Evolutionary conservation across 805 yeast species (phyloP).

Genomic region (Yamadazyma akitaensis): DNA sequence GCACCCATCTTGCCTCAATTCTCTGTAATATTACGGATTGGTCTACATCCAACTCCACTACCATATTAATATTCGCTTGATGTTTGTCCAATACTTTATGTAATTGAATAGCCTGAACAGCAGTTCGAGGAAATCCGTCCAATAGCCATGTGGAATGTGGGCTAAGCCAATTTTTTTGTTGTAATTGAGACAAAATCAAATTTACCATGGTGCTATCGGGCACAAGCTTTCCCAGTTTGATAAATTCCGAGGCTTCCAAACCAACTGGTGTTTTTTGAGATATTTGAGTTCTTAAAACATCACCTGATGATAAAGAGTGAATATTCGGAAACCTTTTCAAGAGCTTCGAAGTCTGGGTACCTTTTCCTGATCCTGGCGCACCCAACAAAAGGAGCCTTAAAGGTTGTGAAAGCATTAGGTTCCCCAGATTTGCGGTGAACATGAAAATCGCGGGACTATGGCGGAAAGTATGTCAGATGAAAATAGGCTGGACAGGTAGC

Average conservation of each 20-base stretch:
- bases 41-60: slow-evolving; percentile 88
- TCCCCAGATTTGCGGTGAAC: slow-evolving; percentile 1
- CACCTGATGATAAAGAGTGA: slow-evolving; percentile 77
- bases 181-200: slow-evolving; percentile 52
- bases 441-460: not conserved
- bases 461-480: too few relatives aligned
- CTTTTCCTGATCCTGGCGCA: slow-evolving; percentile 96
- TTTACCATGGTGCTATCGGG: slow-evolving; percentile 70
- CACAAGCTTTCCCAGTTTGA: slow-evolving; percentile 62
- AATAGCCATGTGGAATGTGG: slow-evolving; percentile 60
- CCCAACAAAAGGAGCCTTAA: slow-evolving; percentile 74
- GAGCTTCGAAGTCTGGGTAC: slow-evolving; percentile 75
- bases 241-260: slow-evolving; percentile 50
- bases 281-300: slow-evolving; percentile 69
- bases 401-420: slow-evolving; percentile 27
- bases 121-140: slow-evolving; percentile 91
- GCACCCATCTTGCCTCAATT: slow-evolving; percentile 84
- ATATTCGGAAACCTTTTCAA: slow-evolving; percentile 51
- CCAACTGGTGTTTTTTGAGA: slow-evolving; percentile 54
- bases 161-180: slow-evolving; percentile 40
- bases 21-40: slow-evolving; percentile 75
- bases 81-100: slow-evolving; percentile 39
- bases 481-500: not conserved
- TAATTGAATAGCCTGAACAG: slow-evolving; percentile 63
- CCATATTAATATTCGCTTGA: slow-evolving; percentile 56